These are phyloP conservation scores for Termitomyces sp. DNA, from an alignment of 768 basidiomycete genomes.

Conservation along the genomic window DNA sequence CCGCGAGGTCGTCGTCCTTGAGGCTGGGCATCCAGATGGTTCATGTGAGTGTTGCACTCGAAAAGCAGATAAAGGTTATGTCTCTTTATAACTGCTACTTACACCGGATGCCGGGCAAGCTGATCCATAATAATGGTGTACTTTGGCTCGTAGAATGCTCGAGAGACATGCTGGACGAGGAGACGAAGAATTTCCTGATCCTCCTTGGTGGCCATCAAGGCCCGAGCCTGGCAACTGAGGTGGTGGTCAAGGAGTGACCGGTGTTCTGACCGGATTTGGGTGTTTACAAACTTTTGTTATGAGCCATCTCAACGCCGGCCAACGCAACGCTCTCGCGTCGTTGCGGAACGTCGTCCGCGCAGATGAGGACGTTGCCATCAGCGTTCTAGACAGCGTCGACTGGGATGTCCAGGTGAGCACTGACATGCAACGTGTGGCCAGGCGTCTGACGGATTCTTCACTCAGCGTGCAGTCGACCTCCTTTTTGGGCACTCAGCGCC, in stretches of 20 bases:
- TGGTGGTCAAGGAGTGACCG: too few relatives aligned
- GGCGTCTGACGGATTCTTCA: background rate
- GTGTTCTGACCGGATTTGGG: too few relatives aligned
- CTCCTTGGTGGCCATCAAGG: conserved; percentile 45
- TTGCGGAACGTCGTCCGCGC: conserved; percentile 53
- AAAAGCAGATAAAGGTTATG: conserved; percentile 13
- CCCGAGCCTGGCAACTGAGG: too few relatives aligned
- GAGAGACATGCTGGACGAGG: conserved; percentile 88
- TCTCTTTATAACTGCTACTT: conserved; percentile 44
- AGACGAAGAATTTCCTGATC: conserved; percentile 78
- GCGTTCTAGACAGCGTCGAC: conserved; percentile 52
- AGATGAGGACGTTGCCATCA: conserved; percentile 57
- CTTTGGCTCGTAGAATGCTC: conserved; percentile 93
- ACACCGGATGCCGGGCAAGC: conserved; percentile 90
- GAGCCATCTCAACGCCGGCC: conserved; percentile 15
- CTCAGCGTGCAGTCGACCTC: conserved; percentile 52
- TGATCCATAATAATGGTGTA: conserved; percentile 92
- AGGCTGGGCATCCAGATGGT: conserved; percentile 46
- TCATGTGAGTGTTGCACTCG: conserved; percentile 15
- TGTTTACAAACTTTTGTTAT: conserved; percentile 1
- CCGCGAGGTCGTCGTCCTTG: conserved; percentile 92
- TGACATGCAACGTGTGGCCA: background rate
- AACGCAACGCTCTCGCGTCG: conserved; percentile 32
- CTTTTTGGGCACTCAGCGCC: conserved; percentile 37
- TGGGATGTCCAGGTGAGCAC: conserved; percentile 66